A percentile compares a stretch with the other conserved stretches of the same genome.
Conservation (phyloP, 805 yeast species). For the Candida golubevii region DNA sequence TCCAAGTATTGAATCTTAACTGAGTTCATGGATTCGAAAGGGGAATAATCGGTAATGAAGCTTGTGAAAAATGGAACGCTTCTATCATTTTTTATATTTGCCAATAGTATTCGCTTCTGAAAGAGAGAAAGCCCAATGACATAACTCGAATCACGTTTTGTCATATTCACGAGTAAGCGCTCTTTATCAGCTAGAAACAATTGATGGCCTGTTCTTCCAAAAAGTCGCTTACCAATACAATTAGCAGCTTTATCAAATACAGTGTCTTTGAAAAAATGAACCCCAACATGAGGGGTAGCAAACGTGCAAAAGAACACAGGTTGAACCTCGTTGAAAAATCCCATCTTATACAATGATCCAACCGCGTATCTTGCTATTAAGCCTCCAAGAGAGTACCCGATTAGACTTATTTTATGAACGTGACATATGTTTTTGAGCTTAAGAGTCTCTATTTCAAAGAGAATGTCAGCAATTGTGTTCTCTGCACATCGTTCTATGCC, state of each 20-base stretch:
- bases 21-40: conserved; percentile 57
- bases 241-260: conserved; percentile 33
- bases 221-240: conserved; percentile 28
- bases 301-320: conserved; percentile 56
- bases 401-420: conserved; percentile 66
- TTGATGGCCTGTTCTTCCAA: conserved; percentile 36
- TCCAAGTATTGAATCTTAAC: conserved; percentile 46
- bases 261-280: conserved; percentile 32
- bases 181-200: conserved; percentile 37
- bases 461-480: conserved; percentile 33
- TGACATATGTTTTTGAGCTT: conserved; percentile 23
- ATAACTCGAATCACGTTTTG: conserved; percentile 49
- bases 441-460: conserved; percentile 38
- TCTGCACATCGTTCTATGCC: conserved; percentile 35
- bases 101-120: conserved; percentile 53
- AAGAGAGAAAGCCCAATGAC: conserved; percentile 54
- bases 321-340: conserved; percentile 47
- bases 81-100: conserved; percentile 78
- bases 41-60: conserved; percentile 66
- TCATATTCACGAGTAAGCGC: conserved; percentile 46
- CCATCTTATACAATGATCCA: conserved; percentile 58
- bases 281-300: conserved; percentile 61
- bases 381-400: conserved; percentile 92
- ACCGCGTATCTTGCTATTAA: conserved; percentile 74
- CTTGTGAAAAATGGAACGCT: conserved; percentile 86